Base-by-base conservation (phyloP, 306 rosid genomes). In the Urtica urens region DNA sequence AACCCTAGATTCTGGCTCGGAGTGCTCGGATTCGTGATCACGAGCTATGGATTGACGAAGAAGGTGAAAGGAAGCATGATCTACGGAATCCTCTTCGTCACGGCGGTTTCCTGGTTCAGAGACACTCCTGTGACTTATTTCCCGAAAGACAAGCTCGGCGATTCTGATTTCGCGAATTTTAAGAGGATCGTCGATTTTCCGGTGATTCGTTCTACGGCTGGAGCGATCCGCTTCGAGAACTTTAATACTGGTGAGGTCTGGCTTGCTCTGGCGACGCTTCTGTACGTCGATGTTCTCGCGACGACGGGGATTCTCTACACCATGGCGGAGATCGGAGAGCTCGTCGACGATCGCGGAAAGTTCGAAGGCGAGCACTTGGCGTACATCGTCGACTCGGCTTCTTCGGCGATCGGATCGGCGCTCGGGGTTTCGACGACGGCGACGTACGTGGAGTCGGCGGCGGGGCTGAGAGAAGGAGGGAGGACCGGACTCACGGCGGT, bases 321-420 rank as follows among this genome's bases (percentile, higher is more conserved):
- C 1, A 71, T 90, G 94, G 99, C 93, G 1, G 94, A 79, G 50
- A 43, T 90, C 39, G 87, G 87, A 17, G 99, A 76, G 2, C 80
- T 77, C 49, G 49, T 74, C 5, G 70, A 85, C 31, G 93, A 90
- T 0, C 14, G 62, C 10, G 95, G 99, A 6, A 74, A 65, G 10
- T 90, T 90, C 56, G 96, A 90, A 68, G 99, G 99, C 17, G 92
- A 85, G 46, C 85, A 85, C 51, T 40, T 75, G 59, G 96, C 99
- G 7, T 90, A 81, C 57, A 46, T 90, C 53, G 78, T 82, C 23
- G 99, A 90, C 54, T 95, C 94, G 0, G 78, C 72, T 2, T 77
- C 96, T 1, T 77, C 95, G 0, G 65, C 85, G 1, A 63, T 71
- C 9, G 95, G 87, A 23, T 70, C 99, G 0, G 30, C 73, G 6